phyloP scores from a whole-genome alignment of 257 asterid species.

The Solanum habrochaites region DNA sequence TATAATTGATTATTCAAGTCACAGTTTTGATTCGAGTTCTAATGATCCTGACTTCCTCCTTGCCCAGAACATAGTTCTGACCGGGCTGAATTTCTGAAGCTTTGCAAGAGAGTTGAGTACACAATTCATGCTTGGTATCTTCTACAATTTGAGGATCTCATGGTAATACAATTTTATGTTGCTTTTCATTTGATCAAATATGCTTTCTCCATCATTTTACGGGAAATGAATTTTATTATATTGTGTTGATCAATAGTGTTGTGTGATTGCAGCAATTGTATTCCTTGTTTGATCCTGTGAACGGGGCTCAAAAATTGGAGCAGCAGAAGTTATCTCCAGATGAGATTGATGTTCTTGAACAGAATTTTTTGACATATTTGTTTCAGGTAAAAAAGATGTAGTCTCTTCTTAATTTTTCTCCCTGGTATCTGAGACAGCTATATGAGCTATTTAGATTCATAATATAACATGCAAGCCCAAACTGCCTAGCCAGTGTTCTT shows the following conservation, averaged over 20 bases:
- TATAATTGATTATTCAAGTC: neutral
- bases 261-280: conserved; percentile 73
- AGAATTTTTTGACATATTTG: conserved; percentile 68
- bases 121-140: conserved; percentile 95
- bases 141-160: conserved; percentile 96
- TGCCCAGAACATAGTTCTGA: conserved; percentile 73
- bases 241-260: neutral
- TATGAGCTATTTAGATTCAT: neutral
- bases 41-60: neutral
- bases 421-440: neutral
- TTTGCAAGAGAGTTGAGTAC: conserved; percentile 95
- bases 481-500: neutral
- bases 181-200: neutral
- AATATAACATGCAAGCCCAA: neutral
- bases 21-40: neutral
- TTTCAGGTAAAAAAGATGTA: conserved; percentile 48
- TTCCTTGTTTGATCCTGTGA: conserved; percentile 91
- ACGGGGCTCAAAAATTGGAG: conserved; percentile 75
- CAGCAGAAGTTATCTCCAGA: conserved; percentile 74
- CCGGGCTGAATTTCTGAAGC: conserved; percentile 86
- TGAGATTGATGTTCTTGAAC: conserved; percentile 81
- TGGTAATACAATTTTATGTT: conserved; percentile 30
- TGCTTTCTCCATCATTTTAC: neutral
- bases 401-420: neutral
- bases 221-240: neutral